Evolutionary conservation across 805 yeast genomes (phyloP).

Genomic region (Kuraishia piskuri): DNA sequence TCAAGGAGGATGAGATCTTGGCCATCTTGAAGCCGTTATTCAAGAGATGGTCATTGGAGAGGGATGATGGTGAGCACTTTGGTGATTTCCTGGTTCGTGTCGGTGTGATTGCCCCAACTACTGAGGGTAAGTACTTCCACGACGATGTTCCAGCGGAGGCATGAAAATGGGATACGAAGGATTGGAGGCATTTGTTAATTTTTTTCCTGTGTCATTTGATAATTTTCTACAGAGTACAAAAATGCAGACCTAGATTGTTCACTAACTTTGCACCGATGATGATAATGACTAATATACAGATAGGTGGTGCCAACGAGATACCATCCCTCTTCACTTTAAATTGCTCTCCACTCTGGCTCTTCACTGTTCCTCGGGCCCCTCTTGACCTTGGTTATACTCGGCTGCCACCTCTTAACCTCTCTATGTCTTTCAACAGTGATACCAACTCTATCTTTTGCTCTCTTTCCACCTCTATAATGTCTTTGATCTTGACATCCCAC

Average conservation of each 20-base stretch:
- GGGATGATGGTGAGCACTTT: constrained; percentile 86
- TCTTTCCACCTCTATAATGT: constrained; percentile 37
- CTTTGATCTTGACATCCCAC: constrained; percentile 37
- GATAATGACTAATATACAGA: not conserved
- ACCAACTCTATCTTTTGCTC: constrained; percentile 25
- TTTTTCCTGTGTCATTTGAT: not conserved
- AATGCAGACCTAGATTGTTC: not conserved
- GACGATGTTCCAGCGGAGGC: constrained; percentile 84
- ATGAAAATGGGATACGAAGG: constrained; percentile 11
- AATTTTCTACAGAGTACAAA: not conserved
- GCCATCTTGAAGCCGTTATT: constrained; percentile 74
- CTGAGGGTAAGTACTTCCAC: constrained; percentile 90
- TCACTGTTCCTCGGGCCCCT: too few species aligned
- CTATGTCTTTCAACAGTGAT: constrained; percentile 20
- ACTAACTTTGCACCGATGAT: too few species aligned
- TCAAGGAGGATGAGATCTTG: constrained; percentile 84
- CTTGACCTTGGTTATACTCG: too few species aligned
- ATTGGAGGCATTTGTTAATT: not conserved
- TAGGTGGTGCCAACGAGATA: not conserved
- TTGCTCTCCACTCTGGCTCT: too few species aligned
- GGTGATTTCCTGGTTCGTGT: constrained; percentile 87
- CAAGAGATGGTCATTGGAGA: constrained; percentile 89
- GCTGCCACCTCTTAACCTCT: constrained; percentile 6
- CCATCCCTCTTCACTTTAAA: not conserved
- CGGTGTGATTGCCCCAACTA: constrained; percentile 83